phyloP scores from a whole-genome alignment of 2,329 filamentous ascomycete species.

The Alternaria triticina region DNA sequence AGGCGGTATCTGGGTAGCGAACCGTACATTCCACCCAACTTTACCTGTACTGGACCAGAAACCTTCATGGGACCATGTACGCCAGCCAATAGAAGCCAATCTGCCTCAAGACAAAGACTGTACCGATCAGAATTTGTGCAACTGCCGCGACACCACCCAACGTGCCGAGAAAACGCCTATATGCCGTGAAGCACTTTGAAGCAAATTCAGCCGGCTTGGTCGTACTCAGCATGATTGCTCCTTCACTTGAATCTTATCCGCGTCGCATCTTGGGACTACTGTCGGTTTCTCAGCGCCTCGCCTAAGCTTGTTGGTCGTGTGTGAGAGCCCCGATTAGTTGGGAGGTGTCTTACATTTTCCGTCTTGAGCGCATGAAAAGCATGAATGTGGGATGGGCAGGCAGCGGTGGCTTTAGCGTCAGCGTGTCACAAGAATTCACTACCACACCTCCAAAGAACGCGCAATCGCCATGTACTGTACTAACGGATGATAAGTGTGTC shows the following conservation, averaged over 20 bases:
- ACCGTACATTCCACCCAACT: too few species aligned
- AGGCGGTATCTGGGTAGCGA: background rate
- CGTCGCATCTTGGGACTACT: background rate
- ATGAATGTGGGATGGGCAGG: background rate
- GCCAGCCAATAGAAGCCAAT: background rate
- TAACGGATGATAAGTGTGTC: too few species aligned
- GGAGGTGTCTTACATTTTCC: background rate
- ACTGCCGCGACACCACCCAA: background rate
- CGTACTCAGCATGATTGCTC: background rate
- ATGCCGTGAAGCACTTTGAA: slow-evolving; percentile 18
- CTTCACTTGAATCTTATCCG: background rate
- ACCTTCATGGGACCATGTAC: background rate
- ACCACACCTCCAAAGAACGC: background rate
- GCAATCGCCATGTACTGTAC: background rate
- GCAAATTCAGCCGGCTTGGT: slow-evolving; percentile 4
- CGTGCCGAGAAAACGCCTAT: slow-evolving; percentile 1
- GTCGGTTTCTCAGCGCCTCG: background rate
- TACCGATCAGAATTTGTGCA: background rate
- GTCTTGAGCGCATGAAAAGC: background rate
- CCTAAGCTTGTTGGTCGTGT: background rate
- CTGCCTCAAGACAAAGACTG: background rate
- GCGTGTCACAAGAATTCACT: background rate
- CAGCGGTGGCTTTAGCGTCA: background rate
- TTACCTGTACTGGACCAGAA: background rate
- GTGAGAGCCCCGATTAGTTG: background rate